phyloP scores from a whole-genome alignment of 2,329 filamentous ascomycete genomes.

The Beauveria caledonica region DNA sequence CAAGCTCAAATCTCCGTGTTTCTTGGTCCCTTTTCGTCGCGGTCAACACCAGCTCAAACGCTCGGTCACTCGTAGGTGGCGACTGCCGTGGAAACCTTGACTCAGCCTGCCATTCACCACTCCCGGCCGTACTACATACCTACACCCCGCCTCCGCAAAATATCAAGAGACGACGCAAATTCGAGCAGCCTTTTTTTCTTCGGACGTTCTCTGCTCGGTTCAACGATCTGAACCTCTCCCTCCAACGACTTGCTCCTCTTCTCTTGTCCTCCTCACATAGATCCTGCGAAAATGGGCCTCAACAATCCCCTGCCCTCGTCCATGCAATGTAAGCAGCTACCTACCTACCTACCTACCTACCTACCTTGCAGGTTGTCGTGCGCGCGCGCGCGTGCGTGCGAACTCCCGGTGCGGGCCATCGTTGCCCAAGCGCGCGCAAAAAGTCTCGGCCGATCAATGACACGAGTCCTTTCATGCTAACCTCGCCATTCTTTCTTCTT shows the following conservation, averaged over 20 bases:
- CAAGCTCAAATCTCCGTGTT: not conserved
- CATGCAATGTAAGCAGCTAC: constrained; percentile 54
- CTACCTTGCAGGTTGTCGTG: not conserved
- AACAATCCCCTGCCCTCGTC: constrained; percentile 60
- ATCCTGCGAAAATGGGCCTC: constrained; percentile 44
- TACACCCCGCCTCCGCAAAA: constrained; percentile 6
- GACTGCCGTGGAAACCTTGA: too few relatives aligned
- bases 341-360: not conserved
- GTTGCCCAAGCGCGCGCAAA: not conserved
- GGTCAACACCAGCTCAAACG: not conserved
- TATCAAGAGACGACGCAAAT: not conserved
- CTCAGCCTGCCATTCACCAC: too few relatives aligned
- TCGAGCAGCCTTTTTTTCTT: not conserved
- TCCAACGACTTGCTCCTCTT: not conserved
- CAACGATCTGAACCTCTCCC: not conserved
- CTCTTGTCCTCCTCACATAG: not conserved
- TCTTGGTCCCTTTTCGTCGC: not conserved
- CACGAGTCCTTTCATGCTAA: not conserved
- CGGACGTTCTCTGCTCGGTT: not conserved
- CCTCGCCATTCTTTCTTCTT: constrained; percentile 11
- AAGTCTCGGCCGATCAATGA: not conserved
- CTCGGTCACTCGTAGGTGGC: too few relatives aligned
- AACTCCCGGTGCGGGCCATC: not conserved
- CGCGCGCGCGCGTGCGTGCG: not conserved
- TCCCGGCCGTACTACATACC: too few relatives aligned